Conservation (phyloP, 352 stramenopile species). For the Pythium apleroticum region DNA sequence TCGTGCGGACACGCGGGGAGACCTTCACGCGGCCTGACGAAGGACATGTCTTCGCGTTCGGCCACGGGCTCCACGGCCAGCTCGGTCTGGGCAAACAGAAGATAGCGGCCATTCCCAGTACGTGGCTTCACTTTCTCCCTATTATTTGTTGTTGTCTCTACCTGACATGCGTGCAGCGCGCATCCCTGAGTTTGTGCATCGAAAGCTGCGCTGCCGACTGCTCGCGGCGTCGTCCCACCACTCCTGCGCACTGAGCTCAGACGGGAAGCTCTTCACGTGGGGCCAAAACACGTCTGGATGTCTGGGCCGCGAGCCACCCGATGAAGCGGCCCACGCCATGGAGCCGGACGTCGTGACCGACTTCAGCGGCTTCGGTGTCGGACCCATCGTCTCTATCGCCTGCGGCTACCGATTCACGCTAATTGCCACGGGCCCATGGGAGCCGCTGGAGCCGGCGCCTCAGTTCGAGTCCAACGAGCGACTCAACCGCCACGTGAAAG, state of each 20-base stretch:
- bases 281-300: constrained; percentile 56
- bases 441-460: constrained; percentile 35
- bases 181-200: constrained; percentile 51
- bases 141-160: too few relatives aligned
- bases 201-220: constrained; percentile 44
- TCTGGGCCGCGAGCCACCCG: constrained; percentile 39
- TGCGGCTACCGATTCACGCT: constrained; percentile 61
- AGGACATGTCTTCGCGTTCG: constrained; percentile 67
- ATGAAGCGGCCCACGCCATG: constrained; percentile 30
- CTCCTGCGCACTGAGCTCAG: constrained; percentile 46
- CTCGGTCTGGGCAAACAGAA: constrained; percentile 75
- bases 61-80: constrained; percentile 68
- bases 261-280: constrained; percentile 76
- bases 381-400: constrained; percentile 52
- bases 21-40: constrained; percentile 11
- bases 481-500: constrained; percentile 47
- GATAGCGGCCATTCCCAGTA: constrained; percentile 60
- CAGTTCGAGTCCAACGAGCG: constrained; percentile 46
- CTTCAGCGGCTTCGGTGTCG: constrained; percentile 41
- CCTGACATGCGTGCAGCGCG: constrained; percentile 33
- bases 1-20: constrained; percentile 31
- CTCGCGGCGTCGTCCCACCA: constrained; percentile 62
- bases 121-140: too few relatives aligned
- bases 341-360: constrained; percentile 52
- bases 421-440: constrained; percentile 50